Base-by-base conservation (phyloP, 495 filamentous ascomycete genomes). In the Cladorrhinum samala region DNA sequence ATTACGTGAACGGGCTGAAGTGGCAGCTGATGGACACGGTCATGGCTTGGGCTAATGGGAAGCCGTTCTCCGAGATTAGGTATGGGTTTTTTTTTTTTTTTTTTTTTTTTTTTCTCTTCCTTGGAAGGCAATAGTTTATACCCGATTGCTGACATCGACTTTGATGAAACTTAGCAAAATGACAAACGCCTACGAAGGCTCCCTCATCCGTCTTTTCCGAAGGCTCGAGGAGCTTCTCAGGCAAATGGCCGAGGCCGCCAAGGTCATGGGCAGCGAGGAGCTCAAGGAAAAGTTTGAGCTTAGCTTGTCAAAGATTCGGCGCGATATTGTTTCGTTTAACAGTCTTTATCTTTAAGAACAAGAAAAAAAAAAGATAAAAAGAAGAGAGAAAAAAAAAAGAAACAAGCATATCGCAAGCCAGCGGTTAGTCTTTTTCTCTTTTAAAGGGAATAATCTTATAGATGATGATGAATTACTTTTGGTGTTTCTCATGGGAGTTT, bases 101-200 rank as follows among this genome's bases (percentile, higher is more conserved):
- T 25, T 21, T 39, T 51, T 2, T 23, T 38, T 16, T 2, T 44
- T 20, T 9, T 11, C 37, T 38, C 14, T 38, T 23, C 20, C n/a
- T n/a, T n/a, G n/a, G n/a, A n/a, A n/a, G n/a, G n/a, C n/a, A n/a
- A n/a, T n/a, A n/a, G n/a, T n/a, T n/a, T n/a, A n/a, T n/a, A n/a
- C n/a, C n/a, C n/a, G n/a, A n/a, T n/a, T n/a, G n/a, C n/a, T n/a
- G n/a, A n/a, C n/a, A n/a, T 47, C 41, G n/a, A 13, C 36, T 19
- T 47, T 54, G 23, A 5, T 2, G 24, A 37, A 16, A 54, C n/a
- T n/a, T n/a, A 95, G 91, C 70, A 91, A 91, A 85, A 96, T 96
- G 92, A 95, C 93, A 24, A 91, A 96, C 66, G 88, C 92, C 36
- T 98, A 96, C 68, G 93, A 98, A 67, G 93, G 93, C 42, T 95